phyloP scores from a whole-genome alignment of 345 rosid species.

The Rhodamnia rubescens region DNA sequence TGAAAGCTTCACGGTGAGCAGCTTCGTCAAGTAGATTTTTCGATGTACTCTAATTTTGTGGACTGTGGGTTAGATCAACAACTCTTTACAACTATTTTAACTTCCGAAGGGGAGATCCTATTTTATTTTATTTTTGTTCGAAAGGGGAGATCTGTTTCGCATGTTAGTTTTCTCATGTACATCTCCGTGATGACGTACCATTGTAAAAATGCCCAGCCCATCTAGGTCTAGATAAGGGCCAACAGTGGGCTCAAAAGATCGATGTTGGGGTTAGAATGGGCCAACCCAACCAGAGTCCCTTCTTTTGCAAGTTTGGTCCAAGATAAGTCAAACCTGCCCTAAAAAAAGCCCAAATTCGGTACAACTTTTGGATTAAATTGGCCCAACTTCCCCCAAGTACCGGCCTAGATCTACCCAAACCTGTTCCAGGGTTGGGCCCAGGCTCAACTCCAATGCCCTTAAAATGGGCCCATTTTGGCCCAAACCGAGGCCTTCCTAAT shows the following conservation, averaged over 20 bases:
- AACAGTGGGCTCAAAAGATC: background rate
- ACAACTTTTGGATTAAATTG: background rate
- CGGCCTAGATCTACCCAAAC: background rate
- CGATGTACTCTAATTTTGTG: background rate
- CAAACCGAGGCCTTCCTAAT: background rate
- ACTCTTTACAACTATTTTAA: background rate
- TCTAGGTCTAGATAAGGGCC: background rate
- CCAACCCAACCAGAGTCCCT: background rate
- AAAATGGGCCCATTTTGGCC: background rate
- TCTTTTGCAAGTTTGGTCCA: background rate
- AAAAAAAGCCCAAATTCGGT: background rate
- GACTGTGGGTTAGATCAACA: background rate
- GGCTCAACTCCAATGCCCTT: background rate
- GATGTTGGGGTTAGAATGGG: background rate
- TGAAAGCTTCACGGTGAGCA: background rate
- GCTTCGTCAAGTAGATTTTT: background rate
- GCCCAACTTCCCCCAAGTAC: background rate
- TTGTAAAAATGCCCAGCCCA: background rate
- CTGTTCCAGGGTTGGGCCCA: background rate
- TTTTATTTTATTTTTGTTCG: too few relatives aligned
- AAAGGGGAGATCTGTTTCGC: too few relatives aligned
- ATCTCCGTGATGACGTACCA: background rate
- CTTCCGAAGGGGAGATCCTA: background rate
- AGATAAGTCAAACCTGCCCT: background rate
- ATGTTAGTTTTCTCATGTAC: background rate